A percentile compares a stretch with the other conserved stretches of the same genome.
These are phyloP conservation scores for Triadica sebifera DNA, from an alignment of 345 rosid species.

Conservation along the genomic window DNA sequence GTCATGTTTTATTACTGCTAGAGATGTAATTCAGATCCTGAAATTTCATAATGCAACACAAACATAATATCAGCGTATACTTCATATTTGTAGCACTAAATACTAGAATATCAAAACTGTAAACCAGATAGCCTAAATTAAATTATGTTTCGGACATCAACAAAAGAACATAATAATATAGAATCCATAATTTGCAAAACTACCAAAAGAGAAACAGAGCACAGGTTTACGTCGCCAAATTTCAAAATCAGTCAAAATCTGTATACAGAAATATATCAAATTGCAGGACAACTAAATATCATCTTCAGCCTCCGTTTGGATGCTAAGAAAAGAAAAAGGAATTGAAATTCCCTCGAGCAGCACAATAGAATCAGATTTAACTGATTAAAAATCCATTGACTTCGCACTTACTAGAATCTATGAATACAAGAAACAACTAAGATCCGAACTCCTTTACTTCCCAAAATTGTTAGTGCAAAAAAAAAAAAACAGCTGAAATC, in stretches of 20 bases:
- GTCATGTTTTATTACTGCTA: conserved; percentile 46
- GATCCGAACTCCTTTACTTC: not conserved
- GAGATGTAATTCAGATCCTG: conserved; percentile 41
- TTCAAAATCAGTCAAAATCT: conserved; percentile 5
- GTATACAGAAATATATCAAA: not conserved
- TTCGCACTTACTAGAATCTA: not conserved
- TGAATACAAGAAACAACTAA: not conserved
- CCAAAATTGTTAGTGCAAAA: not conserved
- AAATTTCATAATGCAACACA: conserved; percentile 20
- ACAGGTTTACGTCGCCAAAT: not conserved
- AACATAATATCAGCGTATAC: conserved; percentile 4
- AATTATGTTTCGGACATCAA: not conserved
- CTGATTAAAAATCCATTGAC: not conserved
- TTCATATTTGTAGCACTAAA: not conserved
- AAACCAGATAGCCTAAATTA: not conserved
- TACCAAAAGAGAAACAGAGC: not conserved
- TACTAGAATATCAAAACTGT: conserved; percentile 1
- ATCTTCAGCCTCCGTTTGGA: conserved; percentile 1
- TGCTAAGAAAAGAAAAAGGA: not conserved
- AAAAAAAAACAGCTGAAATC: not conserved
- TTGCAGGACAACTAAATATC: not conserved
- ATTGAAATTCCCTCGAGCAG: not conserved
- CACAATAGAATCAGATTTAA: not conserved
- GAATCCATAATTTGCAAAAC: not conserved
- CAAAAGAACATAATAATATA: not conserved